Base-by-base conservation (phyloP, 805 yeast genomes). In the Candida anglica region DNA sequence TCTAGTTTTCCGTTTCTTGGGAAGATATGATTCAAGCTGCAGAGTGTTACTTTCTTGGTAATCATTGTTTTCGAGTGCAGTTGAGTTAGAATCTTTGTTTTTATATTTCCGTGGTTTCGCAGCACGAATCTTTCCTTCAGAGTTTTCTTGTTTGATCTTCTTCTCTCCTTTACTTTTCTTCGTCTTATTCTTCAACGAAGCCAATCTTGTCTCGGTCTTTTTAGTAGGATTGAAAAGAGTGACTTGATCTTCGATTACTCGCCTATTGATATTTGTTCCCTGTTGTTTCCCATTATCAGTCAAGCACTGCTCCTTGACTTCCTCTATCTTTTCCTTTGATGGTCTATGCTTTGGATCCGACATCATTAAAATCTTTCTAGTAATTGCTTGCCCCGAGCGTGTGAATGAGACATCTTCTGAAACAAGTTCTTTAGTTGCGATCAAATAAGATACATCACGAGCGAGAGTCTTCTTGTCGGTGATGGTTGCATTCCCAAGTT, bases 391-490 rank as follows among this genome's bases (percentile, higher is more conserved):
- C 5, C 62, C 69, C 4, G 55, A 47, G 30, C 51, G 42, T 5
- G 40, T 35, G n/a, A 63, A 42, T 7, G 43, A 27, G 18, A 63
- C 39, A 34, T 48, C 46, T 31, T 47, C 46, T 23, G 46, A 42
- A 36, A 56, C 56, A 26, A 60, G 17, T 14, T 48, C 46, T 6
- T 46, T 34, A 14, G 43, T 29, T 16, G 46, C 32, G 8, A 57
- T 53, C 15, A 66, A 43, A 11, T 46, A 36, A 1, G 55, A 51
- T 4, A 66, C 57, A 34, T 66, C 72, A 22, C 72, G 44, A 3
- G 60, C 60, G 13, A 66, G 41, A 1, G 72, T 66, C 35, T 66
- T 66, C 23, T 43, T 47, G 39, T 66, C 72, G 2, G 69, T 66
- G 3, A 40, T 30, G 6, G 67, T 60, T 1, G 43, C 29, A 21